phyloP scores from a whole-genome alignment of 306 rosid species.

The Glycine soja region DNA sequence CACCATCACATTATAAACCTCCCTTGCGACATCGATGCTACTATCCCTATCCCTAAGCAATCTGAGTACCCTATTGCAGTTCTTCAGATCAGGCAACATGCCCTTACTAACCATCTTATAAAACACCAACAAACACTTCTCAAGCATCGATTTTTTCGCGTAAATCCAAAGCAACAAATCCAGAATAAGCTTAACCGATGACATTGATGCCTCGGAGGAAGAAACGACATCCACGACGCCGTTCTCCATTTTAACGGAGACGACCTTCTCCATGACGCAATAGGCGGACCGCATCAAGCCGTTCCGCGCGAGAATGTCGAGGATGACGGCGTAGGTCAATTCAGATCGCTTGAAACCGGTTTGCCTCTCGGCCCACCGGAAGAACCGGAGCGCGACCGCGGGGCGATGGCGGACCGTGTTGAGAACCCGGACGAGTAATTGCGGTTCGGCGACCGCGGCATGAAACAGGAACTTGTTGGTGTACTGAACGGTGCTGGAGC shows the following conservation, averaged over 20 bases:
- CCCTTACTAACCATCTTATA: conserved; percentile 66
- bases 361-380: conserved; percentile 71
- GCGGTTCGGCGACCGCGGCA: conserved; percentile 64
- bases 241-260: conserved; percentile 44
- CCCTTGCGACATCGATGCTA: conserved; percentile 46
- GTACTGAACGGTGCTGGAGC: conserved; percentile 46
- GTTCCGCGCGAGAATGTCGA: conserved; percentile 68
- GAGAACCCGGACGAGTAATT: conserved; percentile 62
- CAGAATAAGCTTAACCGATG: conserved; percentile 63
- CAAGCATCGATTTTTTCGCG: conserved; percentile 59
- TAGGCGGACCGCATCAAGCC: conserved; percentile 62
- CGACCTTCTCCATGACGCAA: conserved; percentile 65
- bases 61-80: conserved; percentile 81
- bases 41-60: conserved; percentile 56
- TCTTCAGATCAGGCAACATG: conserved; percentile 70
- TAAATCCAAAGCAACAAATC: conserved; percentile 66
- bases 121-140: conserved; percentile 60
- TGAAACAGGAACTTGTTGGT: conserved; percentile 50
- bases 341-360: conserved; percentile 58
- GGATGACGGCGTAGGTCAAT: conserved; percentile 57
- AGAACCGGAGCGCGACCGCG: conserved; percentile 65
- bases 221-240: conserved; percentile 51
- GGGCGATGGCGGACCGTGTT: conserved; percentile 57
- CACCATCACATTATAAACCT: conserved; percentile 65
- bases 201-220: conserved; percentile 28